Evolutionary conservation across 352 stramenopile species (phyloP), one percentile per base, ranked within the genome.

Genomic region (Thraustochytrium striatum): DNA sequence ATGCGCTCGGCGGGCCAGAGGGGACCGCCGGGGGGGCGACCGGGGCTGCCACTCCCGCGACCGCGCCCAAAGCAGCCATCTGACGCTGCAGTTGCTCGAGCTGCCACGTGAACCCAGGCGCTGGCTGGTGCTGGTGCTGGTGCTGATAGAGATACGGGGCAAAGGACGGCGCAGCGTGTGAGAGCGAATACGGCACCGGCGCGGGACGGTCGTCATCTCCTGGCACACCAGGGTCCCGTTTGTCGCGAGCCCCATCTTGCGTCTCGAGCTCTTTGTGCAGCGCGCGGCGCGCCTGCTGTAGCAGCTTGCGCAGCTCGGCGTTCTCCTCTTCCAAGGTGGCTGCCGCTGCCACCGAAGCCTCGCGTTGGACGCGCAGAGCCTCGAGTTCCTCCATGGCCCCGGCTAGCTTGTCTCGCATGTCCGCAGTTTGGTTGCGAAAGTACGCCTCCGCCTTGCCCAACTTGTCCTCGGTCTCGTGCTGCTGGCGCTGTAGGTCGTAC

Each of bases 311-410:
- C 9, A 75, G 47, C 11, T 75, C 65, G 13, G 65, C 44, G 25
- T 75, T 75, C 32, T 75, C 65, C 41, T 30, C 50, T 43, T 75
- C 65, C 1, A 75, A 43, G 3, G 65, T 61, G 11, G 41, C 41
- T 3, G 30, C 8, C 9, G 16, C 9, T 9, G 65, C 43, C 30
- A 19, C 1, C 11, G 65, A 39, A 5, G 33, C 8, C 32, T 75
- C 65, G 3, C 21, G 11, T 25, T 50, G 58, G 25, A 32, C 39
- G 7, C 44, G 44, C 11, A 28, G 39, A 47, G 9, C 25, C 32
- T 75, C 65, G 21, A 30, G 16, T 36, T 75, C 44, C 41, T 75
- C 44, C 8, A 30, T 25, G 3, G 65, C 52, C 36, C 50, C 44
- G 19, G 52, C 11, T 3, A 75, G 50, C 0, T 30, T 38, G 32